These are phyloP conservation scores for Stereocaulon alpinum DNA, from an alignment of 495 filamentous ascomycete genomes.

Conservation along the genomic window DNA sequence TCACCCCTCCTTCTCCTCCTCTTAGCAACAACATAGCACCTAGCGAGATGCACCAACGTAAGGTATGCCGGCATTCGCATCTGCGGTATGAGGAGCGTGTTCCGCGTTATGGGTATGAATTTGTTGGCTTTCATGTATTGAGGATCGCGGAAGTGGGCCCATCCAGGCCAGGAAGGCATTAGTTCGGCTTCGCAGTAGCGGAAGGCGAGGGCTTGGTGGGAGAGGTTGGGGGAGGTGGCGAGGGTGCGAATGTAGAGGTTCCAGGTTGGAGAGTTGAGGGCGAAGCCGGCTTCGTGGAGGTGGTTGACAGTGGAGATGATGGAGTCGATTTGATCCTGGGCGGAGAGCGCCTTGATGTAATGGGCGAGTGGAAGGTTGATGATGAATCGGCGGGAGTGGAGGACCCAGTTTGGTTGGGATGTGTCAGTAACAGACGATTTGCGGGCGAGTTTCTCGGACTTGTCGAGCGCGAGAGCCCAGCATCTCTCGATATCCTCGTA, in stretches of 20 bases:
- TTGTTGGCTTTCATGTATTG: constrained; percentile 23
- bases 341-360: constrained; percentile 49
- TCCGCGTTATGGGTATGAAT: constrained; percentile 22
- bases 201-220: constrained; percentile 47
- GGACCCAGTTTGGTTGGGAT: constrained; percentile 28
- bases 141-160: constrained; percentile 31
- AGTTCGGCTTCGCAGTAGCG: constrained; percentile 57
- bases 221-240: constrained; percentile 29
- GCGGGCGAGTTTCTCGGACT: constrained; percentile 37
- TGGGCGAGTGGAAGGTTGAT: constrained; percentile 45
- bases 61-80: constrained; percentile 37
- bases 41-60: constrained; percentile 45
- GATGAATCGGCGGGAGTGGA: constrained; percentile 46
- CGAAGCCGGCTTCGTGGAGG: constrained; percentile 52
- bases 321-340: constrained; percentile 34
- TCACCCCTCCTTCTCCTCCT: constrained; percentile 22
- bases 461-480: constrained; percentile 51
- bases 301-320: constrained; percentile 40
- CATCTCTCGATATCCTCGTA: constrained; percentile 49
- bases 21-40: constrained; percentile 36
- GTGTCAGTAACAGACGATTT: constrained; percentile 20
- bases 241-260: constrained; percentile 41
- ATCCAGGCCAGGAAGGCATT: constrained; percentile 66
- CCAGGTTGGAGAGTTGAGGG: constrained; percentile 48
- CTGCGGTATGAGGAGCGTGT: constrained; percentile 26